A percentile compares a stretch with the other conserved stretches of the same genome.
These are phyloP conservation scores for Botrytis fragariae DNA, from an alignment of 2,329 filamentous ascomycete genomes.

Conservation along the genomic window DNA sequence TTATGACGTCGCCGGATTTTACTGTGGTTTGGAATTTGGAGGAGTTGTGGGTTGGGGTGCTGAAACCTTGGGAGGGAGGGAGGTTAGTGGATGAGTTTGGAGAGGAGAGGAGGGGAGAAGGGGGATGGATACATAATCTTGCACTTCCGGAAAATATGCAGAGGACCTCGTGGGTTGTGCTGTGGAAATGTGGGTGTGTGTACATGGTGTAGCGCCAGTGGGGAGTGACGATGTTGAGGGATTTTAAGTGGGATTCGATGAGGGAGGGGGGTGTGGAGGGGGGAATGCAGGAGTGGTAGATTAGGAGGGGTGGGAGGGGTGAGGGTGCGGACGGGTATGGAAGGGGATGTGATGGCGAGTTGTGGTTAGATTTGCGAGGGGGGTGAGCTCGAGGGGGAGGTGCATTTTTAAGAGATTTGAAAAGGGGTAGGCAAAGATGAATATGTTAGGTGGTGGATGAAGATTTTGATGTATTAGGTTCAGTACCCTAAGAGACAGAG, in stretches of 20 bases:
- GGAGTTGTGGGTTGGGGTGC: neutral
- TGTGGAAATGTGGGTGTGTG: neutral
- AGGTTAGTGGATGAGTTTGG: neutral
- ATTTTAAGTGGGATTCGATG: neutral
- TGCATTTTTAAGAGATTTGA: neutral
- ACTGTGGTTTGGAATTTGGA: neutral
- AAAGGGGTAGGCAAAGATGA: neutral
- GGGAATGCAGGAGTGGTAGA: neutral
- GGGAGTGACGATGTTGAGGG: neutral
- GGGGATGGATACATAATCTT: neutral
- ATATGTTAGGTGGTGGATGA: neutral
- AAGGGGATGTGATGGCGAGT: neutral
- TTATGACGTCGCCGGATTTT: neutral
- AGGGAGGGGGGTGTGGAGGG: neutral
- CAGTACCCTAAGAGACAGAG: neutral
- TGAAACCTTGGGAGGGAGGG: neutral
- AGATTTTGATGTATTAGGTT: neutral
- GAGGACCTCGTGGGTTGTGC: neutral
- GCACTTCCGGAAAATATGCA: neutral
- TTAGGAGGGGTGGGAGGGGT: neutral
- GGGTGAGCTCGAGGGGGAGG: neutral
- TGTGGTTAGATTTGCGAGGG: neutral
- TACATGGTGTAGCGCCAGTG: neutral
- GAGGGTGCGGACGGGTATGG: neutral
- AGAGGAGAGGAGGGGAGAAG: neutral